These are phyloP conservation scores for Combretum micranthum DNA, from an alignment of 345 rosid species.

Conservation along the genomic window DNA sequence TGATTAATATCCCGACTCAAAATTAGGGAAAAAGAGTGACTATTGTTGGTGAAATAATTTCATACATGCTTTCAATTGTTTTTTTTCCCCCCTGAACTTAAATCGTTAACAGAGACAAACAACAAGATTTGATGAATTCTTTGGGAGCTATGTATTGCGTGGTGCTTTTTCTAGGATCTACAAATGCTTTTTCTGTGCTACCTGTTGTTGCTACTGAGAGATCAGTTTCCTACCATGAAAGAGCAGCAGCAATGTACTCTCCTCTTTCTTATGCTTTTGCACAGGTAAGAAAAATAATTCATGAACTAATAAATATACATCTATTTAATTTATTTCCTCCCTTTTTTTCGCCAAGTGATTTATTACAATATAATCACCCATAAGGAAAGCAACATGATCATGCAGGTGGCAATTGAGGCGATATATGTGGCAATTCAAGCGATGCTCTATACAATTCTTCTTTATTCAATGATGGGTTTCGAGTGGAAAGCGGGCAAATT, in stretches of 20 bases:
- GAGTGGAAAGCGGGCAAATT: slow-evolving; percentile 16
- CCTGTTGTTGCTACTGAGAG: slow-evolving; percentile 55
- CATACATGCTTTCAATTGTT: neutral
- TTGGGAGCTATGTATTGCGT: slow-evolving; percentile 65
- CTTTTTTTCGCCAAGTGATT: too few species aligned
- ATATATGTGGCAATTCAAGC: slow-evolving; percentile 24
- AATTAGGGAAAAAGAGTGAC: too few species aligned
- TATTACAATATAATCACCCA: too few species aligned
- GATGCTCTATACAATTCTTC: slow-evolving; percentile 11
- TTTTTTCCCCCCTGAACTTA: too few species aligned
- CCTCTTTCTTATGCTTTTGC: slow-evolving; percentile 62
- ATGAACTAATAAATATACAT: neutral
- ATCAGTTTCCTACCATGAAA: slow-evolving; percentile 68
- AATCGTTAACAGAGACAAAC: slow-evolving; percentile 23
- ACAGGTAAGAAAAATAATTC: slow-evolving; percentile 29
- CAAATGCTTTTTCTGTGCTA: slow-evolving; percentile 47
- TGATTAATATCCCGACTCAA: too few species aligned
- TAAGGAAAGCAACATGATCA: too few species aligned
- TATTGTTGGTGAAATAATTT: neutral
- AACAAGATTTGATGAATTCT: slow-evolving; percentile 53
- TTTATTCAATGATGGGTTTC: slow-evolving; percentile 23
- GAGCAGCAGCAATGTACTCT: slow-evolving; percentile 79
- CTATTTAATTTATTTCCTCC: too few species aligned
- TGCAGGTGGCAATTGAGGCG: slow-evolving; percentile 27
- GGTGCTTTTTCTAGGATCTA: slow-evolving; percentile 51